These are phyloP conservation scores for Hygrophorus pudorinus DNA, from an alignment of 768 basidiomycete genomes.

Conservation along the genomic window DNA sequence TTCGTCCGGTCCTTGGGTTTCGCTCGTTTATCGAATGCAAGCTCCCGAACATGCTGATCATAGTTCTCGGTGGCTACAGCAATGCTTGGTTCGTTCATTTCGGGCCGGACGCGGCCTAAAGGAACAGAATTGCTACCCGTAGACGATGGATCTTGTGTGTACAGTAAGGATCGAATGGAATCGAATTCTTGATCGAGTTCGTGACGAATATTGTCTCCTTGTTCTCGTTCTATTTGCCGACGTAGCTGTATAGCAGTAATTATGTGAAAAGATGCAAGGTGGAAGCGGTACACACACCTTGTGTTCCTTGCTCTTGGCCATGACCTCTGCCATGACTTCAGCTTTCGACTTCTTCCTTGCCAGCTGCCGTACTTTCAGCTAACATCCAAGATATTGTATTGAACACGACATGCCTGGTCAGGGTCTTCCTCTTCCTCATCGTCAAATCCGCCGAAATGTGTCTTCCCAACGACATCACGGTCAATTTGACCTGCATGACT, in stretches of 20 bases:
- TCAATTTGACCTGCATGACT: constrained; percentile 51
- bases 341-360: constrained; percentile 84
- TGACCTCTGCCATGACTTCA: constrained; percentile 96
- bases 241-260: constrained; percentile 42
- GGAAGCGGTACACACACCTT: constrained; percentile 44
- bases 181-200: constrained; percentile 86
- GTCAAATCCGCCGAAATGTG: constrained; percentile 83
- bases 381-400: not conserved
- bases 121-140: constrained; percentile 28
- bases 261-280: not conserved
- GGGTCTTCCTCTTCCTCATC: constrained; percentile 54
- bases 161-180: constrained; percentile 66
- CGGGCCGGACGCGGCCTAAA: constrained; percentile 15
- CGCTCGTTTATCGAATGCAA: constrained; percentile 88
- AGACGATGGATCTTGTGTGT: constrained; percentile 39
- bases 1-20: constrained; percentile 93
- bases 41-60: constrained; percentile 84
- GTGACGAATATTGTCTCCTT: constrained; percentile 77
- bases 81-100: constrained; percentile 8
- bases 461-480: constrained; percentile 49
- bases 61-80: constrained; percentile 51
- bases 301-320: constrained; percentile 93
- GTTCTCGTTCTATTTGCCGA: constrained; percentile 81
- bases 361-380: constrained; percentile 35
- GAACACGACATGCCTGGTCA: constrained; percentile 17